Evolutionary conservation across 306 rosid species (phyloP).

Genomic region (Canavalia gladiata): DNA sequence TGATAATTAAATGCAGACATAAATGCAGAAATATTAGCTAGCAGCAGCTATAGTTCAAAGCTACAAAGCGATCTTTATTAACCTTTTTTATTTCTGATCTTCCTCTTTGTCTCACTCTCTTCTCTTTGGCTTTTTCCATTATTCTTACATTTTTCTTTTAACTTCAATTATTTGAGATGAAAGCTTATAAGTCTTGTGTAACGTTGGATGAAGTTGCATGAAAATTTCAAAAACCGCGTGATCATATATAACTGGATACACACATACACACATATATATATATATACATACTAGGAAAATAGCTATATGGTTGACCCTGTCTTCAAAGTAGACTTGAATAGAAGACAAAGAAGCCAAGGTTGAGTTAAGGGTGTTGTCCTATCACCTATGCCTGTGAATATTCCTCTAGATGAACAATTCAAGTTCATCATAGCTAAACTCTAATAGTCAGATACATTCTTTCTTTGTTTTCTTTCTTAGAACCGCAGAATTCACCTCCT

Average conservation of each 20-base stretch:
- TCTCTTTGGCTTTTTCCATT: neutral
- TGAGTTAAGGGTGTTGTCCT: constrained; percentile 3
- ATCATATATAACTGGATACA: neutral
- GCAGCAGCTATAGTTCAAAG: neutral
- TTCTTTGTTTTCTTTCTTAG: constrained; percentile 8
- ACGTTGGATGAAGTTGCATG: constrained; percentile 31
- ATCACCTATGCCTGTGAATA: neutral
- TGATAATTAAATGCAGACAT: constrained; percentile 45
- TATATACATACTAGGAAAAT: neutral
- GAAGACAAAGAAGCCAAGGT: neutral
- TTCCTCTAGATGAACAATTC: constrained; percentile 19
- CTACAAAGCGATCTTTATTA: constrained; percentile 1
- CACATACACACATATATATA: neutral
- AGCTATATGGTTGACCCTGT: constrained; percentile 36
- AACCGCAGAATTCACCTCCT: constrained; percentile 36
- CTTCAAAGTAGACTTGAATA: constrained; percentile 26
- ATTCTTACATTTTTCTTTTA: neutral
- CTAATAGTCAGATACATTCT: neutral
- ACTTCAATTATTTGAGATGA: neutral
- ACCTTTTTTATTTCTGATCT: neutral
- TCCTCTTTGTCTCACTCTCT: neutral
- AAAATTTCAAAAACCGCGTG: constrained; percentile 42
- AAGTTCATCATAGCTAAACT: constrained; percentile 18
- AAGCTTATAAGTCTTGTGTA: neutral
- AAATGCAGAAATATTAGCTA: constrained; percentile 48